phyloP scores from a whole-genome alignment of 768 basidiomycete genomes.

The Russula sp. region DNA sequence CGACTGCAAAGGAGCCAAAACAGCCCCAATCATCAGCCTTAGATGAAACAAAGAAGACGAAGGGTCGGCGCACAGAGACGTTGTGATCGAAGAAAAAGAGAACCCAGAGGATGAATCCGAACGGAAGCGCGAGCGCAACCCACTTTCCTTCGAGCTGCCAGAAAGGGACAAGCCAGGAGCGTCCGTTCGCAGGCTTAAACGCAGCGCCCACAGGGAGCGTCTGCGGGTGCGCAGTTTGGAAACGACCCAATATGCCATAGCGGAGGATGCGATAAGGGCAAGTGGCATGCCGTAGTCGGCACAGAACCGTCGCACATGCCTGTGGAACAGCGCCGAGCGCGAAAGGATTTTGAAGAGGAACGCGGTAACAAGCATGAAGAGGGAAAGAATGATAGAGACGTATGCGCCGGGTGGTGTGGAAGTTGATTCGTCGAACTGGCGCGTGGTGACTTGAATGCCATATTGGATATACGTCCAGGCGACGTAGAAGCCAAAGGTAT shows the following conservation, averaged over 20 bases:
- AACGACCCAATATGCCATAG: constrained; percentile 81
- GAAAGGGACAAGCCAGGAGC: constrained; percentile 83
- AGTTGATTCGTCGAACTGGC: constrained; percentile 52
- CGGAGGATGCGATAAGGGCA: constrained; percentile 70
- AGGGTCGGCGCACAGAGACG: constrained; percentile 62
- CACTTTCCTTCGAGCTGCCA: constrained; percentile 88
- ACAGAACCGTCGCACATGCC: constrained; percentile 69
- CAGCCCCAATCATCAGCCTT: neutral
- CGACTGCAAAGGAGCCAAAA: constrained; percentile 47
- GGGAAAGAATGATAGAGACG: constrained; percentile 67
- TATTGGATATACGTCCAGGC: constrained; percentile 90
- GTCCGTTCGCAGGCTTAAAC: constrained; percentile 66
- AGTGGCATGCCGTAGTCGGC: constrained; percentile 93
- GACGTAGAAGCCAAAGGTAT: constrained; percentile 91
- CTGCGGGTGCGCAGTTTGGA: constrained; percentile 55
- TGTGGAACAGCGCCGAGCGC: constrained; percentile 63
- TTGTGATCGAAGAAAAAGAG: constrained; percentile 96
- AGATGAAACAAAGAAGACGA: neutral
- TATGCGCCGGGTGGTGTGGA: constrained; percentile 48
- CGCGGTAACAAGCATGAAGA: constrained; percentile 71
- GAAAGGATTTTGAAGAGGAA: constrained; percentile 73
- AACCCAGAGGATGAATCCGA: constrained; percentile 84
- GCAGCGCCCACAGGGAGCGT: constrained; percentile 69
- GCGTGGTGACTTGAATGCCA: constrained; percentile 77
- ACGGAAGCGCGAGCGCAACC: constrained; percentile 86